Base-by-base conservation (phyloP, 2,329 filamentous ascomycete genomes). In the Sphaceloma murrayae region DNA sequence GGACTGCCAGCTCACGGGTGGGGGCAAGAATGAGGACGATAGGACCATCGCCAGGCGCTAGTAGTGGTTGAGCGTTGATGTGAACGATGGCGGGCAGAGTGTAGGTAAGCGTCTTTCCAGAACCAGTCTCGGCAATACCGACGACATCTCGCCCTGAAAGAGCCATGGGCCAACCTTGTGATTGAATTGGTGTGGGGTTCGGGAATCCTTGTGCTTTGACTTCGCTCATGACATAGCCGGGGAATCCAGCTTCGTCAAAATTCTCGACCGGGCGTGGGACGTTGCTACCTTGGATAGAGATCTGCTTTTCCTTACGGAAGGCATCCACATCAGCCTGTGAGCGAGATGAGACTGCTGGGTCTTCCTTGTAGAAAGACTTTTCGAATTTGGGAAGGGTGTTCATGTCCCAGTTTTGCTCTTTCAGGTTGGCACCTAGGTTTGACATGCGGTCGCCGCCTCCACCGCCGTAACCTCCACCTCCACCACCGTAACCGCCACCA, bases 341-440 rank as follows among this genome's bases (percentile, higher is more conserved):
- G 59, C 91, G 85, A 57, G 66, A 72, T 50, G 78, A 67, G 49
- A 98, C 89, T 48, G 78, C 77, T 22, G 81, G 74, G 61, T 91
- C 80, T 68, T 96, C 91, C 72, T 96, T 94, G 77, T 98, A 98
- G 71, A 98, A 98, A 6, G 85, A 88, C 70, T 98, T 98, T 64
- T 98, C 91, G 69, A 98, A 98, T 67, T 96, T 96, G 56, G 91
- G 89, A 34, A 98, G 61, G 5, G 80, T 64, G 58, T 64, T 72
- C 44, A 91, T 57, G 62, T 98, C 91, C 84, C 85, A 98, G 52
- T 79, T 73, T 61, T 94, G 91, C 59, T 82, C 78, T 70, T 93
- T 89, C 54, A 98, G 72, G 56, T 82, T 80, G 52, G 86, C 75
- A 57, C 91, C 91, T 51, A 98, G 84, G 64, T 82, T 81, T 55